Evolutionary conservation across 2,329 filamentous ascomycete genomes (phyloP), one percentile per base, ranked within the genome.

Genomic region (Arthrobotrys conoides): DNA sequence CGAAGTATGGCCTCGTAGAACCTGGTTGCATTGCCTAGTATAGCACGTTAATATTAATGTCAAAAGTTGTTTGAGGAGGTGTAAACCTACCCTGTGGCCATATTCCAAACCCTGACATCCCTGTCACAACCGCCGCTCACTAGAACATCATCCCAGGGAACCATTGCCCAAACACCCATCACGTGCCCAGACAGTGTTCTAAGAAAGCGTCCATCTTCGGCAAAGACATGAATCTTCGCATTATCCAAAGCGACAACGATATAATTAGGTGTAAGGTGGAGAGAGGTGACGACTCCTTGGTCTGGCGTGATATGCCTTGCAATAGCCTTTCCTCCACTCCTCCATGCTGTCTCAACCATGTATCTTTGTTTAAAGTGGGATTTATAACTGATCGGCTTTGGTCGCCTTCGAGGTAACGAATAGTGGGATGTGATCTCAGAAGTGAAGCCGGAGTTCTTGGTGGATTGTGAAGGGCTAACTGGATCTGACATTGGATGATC

Each of bases 91-190:
- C 94, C 96, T 79, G 93, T 97, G 64, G 91, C 90, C 87, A 99
- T 91, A 83, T 99, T 93, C 96, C 96, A 99, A 5, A 99, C 96
- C 72, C 96, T 89, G 30, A 99, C 96, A 83, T 99, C 96, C 78
- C 96, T 90, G 86, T 99, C 96, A 84, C 96, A 99, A 5, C 96
- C 96, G 82, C 96, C 96, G 82, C 94, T 97, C 77, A 99, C 96
- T 79, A 99, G 88, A 67, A 93, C 92, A 84, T 99, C 95, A 76
- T 93, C 95, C 93, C 94, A 97, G 5, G 96, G 96, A 24, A 99
- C 94, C 95, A 99, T 98, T 61, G 96, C 96, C 96, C 96, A 99
- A 20, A 99, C 96, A 48, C 96, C 96, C 96, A 99, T 99, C 53
- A 98, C 93, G 86, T 99, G 96, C 10, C 96, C 96, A 83, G 96